These are phyloP conservation scores for Aspergillus coremiiformis DNA, from an alignment of 495 filamentous ascomycete species.

Conservation along the genomic window DNA sequence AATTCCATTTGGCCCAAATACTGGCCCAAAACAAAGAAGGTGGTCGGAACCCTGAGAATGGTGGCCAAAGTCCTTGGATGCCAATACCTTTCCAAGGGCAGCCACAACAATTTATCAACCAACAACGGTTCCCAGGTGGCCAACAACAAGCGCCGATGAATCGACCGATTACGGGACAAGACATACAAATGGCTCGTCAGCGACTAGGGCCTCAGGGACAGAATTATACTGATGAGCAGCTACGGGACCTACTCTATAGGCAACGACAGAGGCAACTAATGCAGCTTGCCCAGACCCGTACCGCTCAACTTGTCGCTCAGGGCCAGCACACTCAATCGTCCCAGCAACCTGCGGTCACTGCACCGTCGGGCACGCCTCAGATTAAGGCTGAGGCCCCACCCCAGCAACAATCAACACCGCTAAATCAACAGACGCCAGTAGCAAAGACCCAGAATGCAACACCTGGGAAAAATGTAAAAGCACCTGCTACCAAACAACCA, in stretches of 20 bases:
- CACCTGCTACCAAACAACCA: slow-evolving; percentile 26
- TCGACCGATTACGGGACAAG: slow-evolving; percentile 35
- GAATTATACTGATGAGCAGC: slow-evolving; percentile 46
- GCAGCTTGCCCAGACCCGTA: slow-evolving; percentile 25
- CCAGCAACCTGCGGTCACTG: slow-evolving; percentile 28
- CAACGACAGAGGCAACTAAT: slow-evolving; percentile 31
- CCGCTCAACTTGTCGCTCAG: slow-evolving; percentile 25
- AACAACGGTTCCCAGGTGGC: slow-evolving; percentile 26
- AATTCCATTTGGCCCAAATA: slow-evolving; percentile 45
- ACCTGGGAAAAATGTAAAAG: slow-evolving; percentile 23
- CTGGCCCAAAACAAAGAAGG: slow-evolving; percentile 22
- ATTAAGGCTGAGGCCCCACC: slow-evolving; percentile 20
- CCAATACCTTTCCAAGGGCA: slow-evolving; percentile 21
- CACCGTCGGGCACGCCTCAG: slow-evolving; percentile 18
- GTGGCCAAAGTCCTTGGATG: slow-evolving; percentile 21
- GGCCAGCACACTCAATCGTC: slow-evolving; percentile 29
- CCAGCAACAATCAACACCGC: slow-evolving; percentile 14
- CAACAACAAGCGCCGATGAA: slow-evolving; percentile 21
- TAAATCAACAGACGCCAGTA: slow-evolving; percentile 6
- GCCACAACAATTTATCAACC: slow-evolving; percentile 30
- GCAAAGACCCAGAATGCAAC: slow-evolving; percentile 19
- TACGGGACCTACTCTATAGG: slow-evolving; percentile 35
- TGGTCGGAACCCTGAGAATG: slow-evolving; percentile 16
- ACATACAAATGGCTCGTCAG: slow-evolving; percentile 39
- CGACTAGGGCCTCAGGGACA: slow-evolving; percentile 34